Evolutionary conservation across 768 basidiomycete species (phyloP).

Genomic region (Lactarius hengduanensis): DNA sequence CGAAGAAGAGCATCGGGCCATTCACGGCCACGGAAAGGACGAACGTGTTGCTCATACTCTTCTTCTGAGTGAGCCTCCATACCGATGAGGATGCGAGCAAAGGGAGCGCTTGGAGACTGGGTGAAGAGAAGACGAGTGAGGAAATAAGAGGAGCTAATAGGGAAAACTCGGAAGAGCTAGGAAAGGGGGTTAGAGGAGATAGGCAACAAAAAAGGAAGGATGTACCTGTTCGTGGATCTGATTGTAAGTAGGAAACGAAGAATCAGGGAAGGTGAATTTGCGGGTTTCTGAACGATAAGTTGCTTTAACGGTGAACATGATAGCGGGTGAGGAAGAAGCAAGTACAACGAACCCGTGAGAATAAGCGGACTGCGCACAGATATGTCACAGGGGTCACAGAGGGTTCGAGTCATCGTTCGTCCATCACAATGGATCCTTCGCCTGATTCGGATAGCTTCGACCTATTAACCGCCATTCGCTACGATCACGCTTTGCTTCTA

Average conservation of each 20-base stretch:
- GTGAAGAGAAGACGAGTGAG: conserved; percentile 70
- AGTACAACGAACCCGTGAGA: conserved; percentile 12
- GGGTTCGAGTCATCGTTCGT: not conserved
- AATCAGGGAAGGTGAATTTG: conserved; percentile 56
- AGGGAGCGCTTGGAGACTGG: conserved; percentile 48
- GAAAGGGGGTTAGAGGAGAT: conserved; percentile 12
- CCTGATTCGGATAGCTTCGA: conserved; percentile 26
- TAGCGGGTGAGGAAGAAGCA: conserved; percentile 32
- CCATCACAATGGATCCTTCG: not conserved
- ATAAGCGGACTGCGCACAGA: not conserved
- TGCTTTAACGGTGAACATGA: conserved; percentile 79
- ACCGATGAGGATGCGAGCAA: conserved; percentile 59
- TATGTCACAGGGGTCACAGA: not conserved
- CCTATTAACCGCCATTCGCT: conserved; percentile 57
- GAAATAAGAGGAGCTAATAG: conserved; percentile 56
- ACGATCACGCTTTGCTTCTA: conserved; percentile 48
- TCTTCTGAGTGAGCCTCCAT: conserved; percentile 56
- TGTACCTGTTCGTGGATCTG: conserved; percentile 62
- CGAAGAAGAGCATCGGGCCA: conserved; percentile 61
- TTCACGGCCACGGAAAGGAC: conserved; percentile 48
- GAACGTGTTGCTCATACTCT: conserved; percentile 55
- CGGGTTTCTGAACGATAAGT: conserved; percentile 69
- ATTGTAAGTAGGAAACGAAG: conserved; percentile 61
- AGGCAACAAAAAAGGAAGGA: conserved; percentile 1
- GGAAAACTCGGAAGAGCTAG: conserved; percentile 72